phyloP scores from a whole-genome alignment of 2,329 filamentous ascomycete genomes.

The Trichoderma cornu-damae region DNA sequence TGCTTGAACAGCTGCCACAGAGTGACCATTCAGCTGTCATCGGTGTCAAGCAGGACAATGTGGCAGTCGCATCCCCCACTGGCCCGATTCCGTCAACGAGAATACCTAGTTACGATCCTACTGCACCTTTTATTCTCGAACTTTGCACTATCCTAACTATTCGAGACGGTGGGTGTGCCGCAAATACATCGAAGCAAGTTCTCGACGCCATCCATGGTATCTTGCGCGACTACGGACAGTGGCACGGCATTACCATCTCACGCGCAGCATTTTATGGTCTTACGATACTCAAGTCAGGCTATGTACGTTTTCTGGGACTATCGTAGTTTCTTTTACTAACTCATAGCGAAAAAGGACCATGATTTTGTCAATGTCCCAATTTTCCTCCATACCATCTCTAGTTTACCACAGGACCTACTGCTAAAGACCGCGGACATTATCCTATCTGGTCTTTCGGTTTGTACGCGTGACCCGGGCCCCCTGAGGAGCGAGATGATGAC shows the following conservation, averaged over 20 bases:
- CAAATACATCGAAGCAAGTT: slow-evolving; percentile 69
- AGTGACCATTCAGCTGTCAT: slow-evolving; percentile 73
- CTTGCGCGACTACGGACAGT: slow-evolving; percentile 69
- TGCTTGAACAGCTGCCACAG: slow-evolving; percentile 83
- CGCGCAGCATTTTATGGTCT: slow-evolving; percentile 84
- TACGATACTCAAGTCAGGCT: slow-evolving; percentile 73
- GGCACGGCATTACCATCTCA: slow-evolving; percentile 79
- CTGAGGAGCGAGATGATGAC: slow-evolving; percentile 90
- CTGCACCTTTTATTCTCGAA: slow-evolving; percentile 85
- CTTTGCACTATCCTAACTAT: slow-evolving; percentile 78
- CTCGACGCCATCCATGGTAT: slow-evolving; percentile 75
- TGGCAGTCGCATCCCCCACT: slow-evolving; percentile 56
- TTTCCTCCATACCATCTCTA: slow-evolving; percentile 84
- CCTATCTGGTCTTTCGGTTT: slow-evolving; percentile 71
- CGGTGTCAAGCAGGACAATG: slow-evolving; percentile 79
- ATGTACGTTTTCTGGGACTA: slow-evolving; percentile 53
- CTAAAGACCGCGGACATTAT: slow-evolving; percentile 71
- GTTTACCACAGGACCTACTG: slow-evolving; percentile 71
- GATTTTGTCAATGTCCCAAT: slow-evolving; percentile 90
- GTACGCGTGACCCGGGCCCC: slow-evolving; percentile 70
- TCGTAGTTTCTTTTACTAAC: slow-evolving; percentile 21
- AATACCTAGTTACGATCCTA: slow-evolving; percentile 72
- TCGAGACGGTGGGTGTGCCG: slow-evolving; percentile 67
- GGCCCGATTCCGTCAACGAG: slow-evolving; percentile 33
- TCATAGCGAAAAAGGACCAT: slow-evolving; percentile 56